These are phyloP conservation scores for Corchorus capsularis DNA, from an alignment of 345 rosid species.

Conservation along the genomic window DNA sequence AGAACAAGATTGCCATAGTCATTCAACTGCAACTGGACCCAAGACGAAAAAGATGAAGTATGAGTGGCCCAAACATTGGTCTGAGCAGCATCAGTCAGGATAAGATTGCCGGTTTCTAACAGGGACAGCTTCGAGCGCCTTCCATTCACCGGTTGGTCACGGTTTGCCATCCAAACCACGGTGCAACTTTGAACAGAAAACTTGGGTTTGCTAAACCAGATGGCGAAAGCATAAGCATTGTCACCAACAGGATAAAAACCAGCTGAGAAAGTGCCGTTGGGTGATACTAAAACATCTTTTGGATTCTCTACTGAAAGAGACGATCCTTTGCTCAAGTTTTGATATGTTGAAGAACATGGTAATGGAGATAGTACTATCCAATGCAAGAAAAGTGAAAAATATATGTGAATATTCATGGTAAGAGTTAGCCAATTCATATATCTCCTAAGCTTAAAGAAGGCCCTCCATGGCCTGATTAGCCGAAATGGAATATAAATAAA, in stretches of 20 bases:
- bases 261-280: slow-evolving; percentile 1
- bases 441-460: too few species aligned
- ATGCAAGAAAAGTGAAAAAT: neutral
- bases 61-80: neutral
- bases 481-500: too few species aligned
- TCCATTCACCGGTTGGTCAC: slow-evolving; percentile 32
- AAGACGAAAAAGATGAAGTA: neutral
- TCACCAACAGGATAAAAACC: slow-evolving; percentile 36
- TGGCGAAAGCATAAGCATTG: slow-evolving; percentile 30
- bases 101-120: slow-evolving; percentile 16
- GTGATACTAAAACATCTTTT: neutral
- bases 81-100: slow-evolving; percentile 27
- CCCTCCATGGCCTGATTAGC: too few species aligned
- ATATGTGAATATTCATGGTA: neutral
- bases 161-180: slow-evolving; percentile 41
- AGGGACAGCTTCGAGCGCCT: slow-evolving; percentile 29
- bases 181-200: neutral
- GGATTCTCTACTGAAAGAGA: slow-evolving; percentile 3
- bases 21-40: slow-evolving; percentile 10
- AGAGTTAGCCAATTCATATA: too few species aligned
- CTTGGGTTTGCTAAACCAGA: slow-evolving; percentile 28
- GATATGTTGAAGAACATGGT: neutral
- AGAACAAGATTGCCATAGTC: slow-evolving; percentile 38
- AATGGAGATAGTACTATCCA: neutral
- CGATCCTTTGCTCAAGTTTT: neutral